phyloP scores from a whole-genome alignment of 1,139 yeast species.

The Blastobotrys ciferrii region DNA sequence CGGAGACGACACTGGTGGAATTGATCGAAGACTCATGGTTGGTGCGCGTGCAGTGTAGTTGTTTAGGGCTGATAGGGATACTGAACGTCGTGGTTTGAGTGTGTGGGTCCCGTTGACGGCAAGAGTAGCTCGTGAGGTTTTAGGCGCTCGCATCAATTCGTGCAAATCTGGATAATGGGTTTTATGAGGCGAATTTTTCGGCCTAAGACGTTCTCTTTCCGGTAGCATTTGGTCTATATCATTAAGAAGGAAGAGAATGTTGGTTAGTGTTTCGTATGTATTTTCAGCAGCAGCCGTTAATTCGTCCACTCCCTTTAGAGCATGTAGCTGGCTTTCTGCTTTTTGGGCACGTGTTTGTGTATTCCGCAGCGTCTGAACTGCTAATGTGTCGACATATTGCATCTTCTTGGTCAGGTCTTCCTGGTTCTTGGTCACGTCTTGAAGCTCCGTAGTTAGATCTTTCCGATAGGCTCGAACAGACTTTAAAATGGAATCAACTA shows the following conservation, averaged over 20 bases:
- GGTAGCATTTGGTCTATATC: slow-evolving; percentile 30
- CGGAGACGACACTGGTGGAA: neutral
- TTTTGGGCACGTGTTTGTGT: slow-evolving; percentile 19
- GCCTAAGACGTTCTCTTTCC: slow-evolving; percentile 26
- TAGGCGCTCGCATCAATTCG: slow-evolving; percentile 18
- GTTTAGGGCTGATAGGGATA: slow-evolving; percentile 15
- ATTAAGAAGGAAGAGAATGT: slow-evolving; percentile 21
- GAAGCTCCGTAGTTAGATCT: slow-evolving; percentile 23
- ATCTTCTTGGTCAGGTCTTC: slow-evolving; percentile 22
- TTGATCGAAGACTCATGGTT: slow-evolving; percentile 1
- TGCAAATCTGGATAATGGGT: slow-evolving; percentile 34
- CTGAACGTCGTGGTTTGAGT: slow-evolving; percentile 14
- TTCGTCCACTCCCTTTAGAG: slow-evolving; percentile 18
- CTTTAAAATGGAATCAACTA: slow-evolving; percentile 17
- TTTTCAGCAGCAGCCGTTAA: slow-evolving; percentile 22
- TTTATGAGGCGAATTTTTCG: slow-evolving; percentile 28
- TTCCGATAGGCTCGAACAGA: slow-evolving; percentile 19
- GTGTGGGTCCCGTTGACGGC: slow-evolving; percentile 2
- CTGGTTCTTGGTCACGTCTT: slow-evolving; percentile 20
- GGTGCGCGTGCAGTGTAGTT: slow-evolving; percentile 3
- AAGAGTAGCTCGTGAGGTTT: slow-evolving; percentile 8
- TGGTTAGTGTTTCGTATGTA: slow-evolving; percentile 20
- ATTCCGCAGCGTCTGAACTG: slow-evolving; percentile 20
- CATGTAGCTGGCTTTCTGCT: slow-evolving; percentile 17
- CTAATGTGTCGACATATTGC: slow-evolving; percentile 23